A percentile compares a stretch with the other conserved stretches of the same genome.
Conservation (phyloP, 768 basidiomycete species). For the Lyophyllum atratum region DNA sequence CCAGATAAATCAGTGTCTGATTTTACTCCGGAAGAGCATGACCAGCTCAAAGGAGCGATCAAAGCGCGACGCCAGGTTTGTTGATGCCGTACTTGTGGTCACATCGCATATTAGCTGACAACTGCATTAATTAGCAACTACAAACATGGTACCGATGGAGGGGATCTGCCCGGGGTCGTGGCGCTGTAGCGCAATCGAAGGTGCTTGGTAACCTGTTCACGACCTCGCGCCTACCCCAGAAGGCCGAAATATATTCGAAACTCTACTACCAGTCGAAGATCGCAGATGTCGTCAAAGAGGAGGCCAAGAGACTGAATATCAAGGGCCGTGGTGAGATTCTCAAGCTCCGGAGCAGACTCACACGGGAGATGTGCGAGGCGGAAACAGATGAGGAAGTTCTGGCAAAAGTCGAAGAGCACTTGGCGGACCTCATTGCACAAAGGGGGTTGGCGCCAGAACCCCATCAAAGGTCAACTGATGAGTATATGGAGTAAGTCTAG, state of each 20-base stretch:
- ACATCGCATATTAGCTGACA: not conserved
- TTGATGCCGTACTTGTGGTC: not conserved
- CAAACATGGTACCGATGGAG: not conserved
- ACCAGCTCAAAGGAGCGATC: not conserved
- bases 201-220: not conserved
- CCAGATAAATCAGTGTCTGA: not conserved
- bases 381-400: not conserved
- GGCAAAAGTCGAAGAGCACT: not conserved
- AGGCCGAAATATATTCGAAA: constrained; percentile 3
- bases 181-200: not conserved
- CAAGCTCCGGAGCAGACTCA: not conserved
- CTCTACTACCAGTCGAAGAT: constrained; percentile 4
- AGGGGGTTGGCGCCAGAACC: not conserved
- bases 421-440: not conserved
- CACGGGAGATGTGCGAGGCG: not conserved
- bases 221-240: not conserved
- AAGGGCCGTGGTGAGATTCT: not conserved
- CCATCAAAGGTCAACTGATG: not conserved
- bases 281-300: not conserved
- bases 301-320: not conserved
- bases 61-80: not conserved
- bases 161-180: not conserved
- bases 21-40: not conserved
- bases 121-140: not conserved
- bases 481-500: not conserved